These are phyloP conservation scores for Tephrocybe sp. DNA, from an alignment of 768 basidiomycete species.

Conservation along the genomic window DNA sequence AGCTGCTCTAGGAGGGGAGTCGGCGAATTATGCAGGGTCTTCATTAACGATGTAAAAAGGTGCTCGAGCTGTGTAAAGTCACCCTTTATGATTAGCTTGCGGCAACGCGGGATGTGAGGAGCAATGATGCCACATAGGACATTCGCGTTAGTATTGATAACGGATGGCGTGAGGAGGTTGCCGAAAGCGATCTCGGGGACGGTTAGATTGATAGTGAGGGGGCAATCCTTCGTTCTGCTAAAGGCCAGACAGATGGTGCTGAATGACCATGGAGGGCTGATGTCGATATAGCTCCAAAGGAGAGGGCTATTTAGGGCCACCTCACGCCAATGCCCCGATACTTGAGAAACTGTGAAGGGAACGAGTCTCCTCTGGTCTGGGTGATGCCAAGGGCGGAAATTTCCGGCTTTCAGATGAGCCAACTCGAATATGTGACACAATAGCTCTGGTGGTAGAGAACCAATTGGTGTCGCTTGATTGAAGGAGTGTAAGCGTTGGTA, in stretches of 20 bases:
- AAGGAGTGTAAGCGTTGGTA: slow-evolving; percentile 4
- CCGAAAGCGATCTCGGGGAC: slow-evolving; percentile 12
- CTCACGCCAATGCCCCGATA: slow-evolving; percentile 17
- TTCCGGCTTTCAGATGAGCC: neutral
- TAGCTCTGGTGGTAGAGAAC: slow-evolving; percentile 14
- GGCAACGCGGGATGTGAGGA: slow-evolving; percentile 13
- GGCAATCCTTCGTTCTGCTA: slow-evolving; percentile 10
- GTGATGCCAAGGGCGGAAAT: slow-evolving; percentile 7
- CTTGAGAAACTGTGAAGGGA: slow-evolving; percentile 15
- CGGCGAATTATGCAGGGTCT: slow-evolving; percentile 1
- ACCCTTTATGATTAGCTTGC: slow-evolving; percentile 14
- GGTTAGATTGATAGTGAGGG: slow-evolving; percentile 11
- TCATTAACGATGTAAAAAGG: slow-evolving; percentile 11
- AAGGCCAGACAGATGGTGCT: slow-evolving; percentile 7
- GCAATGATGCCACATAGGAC: slow-evolving; percentile 9
- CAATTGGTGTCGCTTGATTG: slow-evolving; percentile 12
- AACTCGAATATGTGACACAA: slow-evolving; percentile 14
- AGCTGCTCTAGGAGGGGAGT: slow-evolving; percentile 12
- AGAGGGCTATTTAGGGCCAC: slow-evolving; percentile 13
- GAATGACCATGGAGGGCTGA: slow-evolving; percentile 17
- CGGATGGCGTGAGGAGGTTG: slow-evolving; percentile 7
- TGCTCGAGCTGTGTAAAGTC: slow-evolving; percentile 15
- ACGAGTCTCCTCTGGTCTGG: neutral
- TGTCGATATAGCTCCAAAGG: slow-evolving; percentile 16
- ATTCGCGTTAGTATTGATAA: slow-evolving; percentile 11